Conservation (phyloP, 805 yeast species). For the Myxozyma sirexii region DNA sequence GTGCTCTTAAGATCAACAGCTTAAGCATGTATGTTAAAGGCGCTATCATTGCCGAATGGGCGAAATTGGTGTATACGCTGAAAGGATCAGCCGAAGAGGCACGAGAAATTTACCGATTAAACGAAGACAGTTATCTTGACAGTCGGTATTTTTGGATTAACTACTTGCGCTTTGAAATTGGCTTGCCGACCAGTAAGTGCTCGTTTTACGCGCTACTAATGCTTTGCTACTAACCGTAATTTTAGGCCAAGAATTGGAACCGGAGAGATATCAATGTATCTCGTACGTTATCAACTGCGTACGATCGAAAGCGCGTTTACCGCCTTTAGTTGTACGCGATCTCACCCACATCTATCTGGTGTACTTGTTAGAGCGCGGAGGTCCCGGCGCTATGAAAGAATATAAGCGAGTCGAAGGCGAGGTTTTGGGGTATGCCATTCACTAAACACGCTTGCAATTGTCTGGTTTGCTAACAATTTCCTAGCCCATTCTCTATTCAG, state of each 20-base stretch:
- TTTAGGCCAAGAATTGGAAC: conserved; percentile 10
- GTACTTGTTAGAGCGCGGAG: conserved; percentile 35
- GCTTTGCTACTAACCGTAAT: not conserved
- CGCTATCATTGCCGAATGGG: conserved; percentile 36
- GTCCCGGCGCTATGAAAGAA: conserved; percentile 29
- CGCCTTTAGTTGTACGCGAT: conserved; percentile 38
- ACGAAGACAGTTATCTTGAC: conserved; percentile 33
- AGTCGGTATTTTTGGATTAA: conserved; percentile 41
- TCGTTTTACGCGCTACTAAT: not conserved
- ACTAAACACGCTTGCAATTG: not conserved
- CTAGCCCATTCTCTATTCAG: conserved; percentile 28
- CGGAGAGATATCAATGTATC: conserved; percentile 16
- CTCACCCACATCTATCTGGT: conserved; percentile 39
- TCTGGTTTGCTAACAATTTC: not conserved
- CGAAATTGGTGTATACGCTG: conserved; percentile 33
- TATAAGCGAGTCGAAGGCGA: conserved; percentile 34
- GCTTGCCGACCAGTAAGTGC: conserved; percentile 30
- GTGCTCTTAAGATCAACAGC: conserved; percentile 18
- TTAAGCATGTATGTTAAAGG: conserved; percentile 28
- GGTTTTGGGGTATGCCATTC: conserved; percentile 33
- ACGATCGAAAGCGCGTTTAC: conserved; percentile 36
- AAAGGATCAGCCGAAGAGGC: conserved; percentile 37
- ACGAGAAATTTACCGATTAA: conserved; percentile 31
- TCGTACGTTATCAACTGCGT: conserved; percentile 28
- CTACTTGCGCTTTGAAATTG: conserved; percentile 41